These are phyloP conservation scores for Scheffersomyces amazonensis DNA, from an alignment of 805 yeast species.

Conservation along the genomic window DNA sequence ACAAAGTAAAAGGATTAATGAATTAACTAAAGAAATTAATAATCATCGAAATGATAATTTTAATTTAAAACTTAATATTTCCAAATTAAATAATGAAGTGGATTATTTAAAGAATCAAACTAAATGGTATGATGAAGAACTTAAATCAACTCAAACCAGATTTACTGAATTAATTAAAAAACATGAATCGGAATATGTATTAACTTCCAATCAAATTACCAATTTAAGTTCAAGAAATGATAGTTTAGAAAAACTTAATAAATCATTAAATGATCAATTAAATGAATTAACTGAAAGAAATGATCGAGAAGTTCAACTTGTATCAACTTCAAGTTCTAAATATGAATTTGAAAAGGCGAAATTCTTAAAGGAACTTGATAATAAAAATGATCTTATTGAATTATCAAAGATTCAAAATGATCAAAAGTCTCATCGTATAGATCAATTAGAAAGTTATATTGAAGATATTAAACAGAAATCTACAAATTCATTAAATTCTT, in stretches of 20 bases:
- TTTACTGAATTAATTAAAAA: constrained; percentile 37
- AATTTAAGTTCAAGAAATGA: constrained; percentile 22
- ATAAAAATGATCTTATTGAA: constrained; percentile 60
- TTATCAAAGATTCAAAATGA: constrained; percentile 52
- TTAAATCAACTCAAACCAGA: constrained; percentile 30
- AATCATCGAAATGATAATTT: constrained; percentile 36
- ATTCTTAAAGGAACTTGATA: constrained; percentile 32
- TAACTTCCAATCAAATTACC: constrained; percentile 25
- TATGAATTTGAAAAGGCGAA: constrained; percentile 47
- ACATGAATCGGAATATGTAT: constrained; percentile 34
- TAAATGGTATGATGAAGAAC: constrained; percentile 39
- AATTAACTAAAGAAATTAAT: constrained; percentile 33
- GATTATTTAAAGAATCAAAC: constrained; percentile 32
- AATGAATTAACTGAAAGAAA: constrained; percentile 45
- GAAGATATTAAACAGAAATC: constrained; percentile 40
- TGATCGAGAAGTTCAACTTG: constrained; percentile 20
- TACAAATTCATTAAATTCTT: constrained; percentile 28
- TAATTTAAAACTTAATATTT: constrained; percentile 29
- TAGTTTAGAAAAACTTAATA: constrained; percentile 33
- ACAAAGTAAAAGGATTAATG: constrained; percentile 31
- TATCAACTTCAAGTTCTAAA: constrained; percentile 19
- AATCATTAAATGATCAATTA: constrained; percentile 37
- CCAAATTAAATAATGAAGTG: constrained; percentile 33
- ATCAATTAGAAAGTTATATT: constrained; percentile 48
- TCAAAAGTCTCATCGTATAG: constrained; percentile 51